phyloP scores from a whole-genome alignment of 345 rosid species.

The Eucalyptus paniculata region DNA sequence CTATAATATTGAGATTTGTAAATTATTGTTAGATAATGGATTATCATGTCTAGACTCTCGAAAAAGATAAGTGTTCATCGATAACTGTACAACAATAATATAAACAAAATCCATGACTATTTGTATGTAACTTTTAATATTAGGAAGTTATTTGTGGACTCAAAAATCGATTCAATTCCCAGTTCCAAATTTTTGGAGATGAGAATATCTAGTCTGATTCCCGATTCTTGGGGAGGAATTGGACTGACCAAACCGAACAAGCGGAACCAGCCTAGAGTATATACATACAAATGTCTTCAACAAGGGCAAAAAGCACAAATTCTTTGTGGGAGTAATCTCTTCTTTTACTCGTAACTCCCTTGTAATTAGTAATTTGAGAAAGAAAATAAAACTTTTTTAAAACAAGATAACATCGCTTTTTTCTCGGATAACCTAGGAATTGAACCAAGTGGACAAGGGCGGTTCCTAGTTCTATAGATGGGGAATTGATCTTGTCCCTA shows the following conservation, averaged over 20 bases:
- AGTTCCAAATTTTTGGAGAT: not conserved
- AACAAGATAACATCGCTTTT: too few species aligned
- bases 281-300: too few species aligned
- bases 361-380: not conserved
- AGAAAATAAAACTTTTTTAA: not conserved
- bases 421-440: not conserved
- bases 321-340: not conserved
- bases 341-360: not conserved
- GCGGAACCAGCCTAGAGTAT: not conserved
- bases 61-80: not conserved
- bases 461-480: not conserved
- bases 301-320: not conserved
- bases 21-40: not conserved
- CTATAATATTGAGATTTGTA: not conserved
- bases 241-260: too few species aligned
- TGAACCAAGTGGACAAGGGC: too few species aligned
- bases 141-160: not conserved
- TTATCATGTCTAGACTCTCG: not conserved
- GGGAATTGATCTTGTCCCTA: not conserved
- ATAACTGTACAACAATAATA: not conserved
- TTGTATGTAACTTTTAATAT: not conserved
- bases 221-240: not conserved
- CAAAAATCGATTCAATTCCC: accelerated
- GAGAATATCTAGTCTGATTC: not conserved
- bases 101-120: not conserved